Percentiles rank a stretch among this genome's conserved stretches.
Evolutionary conservation across 2,329 filamentous ascomycete species (phyloP).

Genomic region (Cercospora nicotianae): DNA sequence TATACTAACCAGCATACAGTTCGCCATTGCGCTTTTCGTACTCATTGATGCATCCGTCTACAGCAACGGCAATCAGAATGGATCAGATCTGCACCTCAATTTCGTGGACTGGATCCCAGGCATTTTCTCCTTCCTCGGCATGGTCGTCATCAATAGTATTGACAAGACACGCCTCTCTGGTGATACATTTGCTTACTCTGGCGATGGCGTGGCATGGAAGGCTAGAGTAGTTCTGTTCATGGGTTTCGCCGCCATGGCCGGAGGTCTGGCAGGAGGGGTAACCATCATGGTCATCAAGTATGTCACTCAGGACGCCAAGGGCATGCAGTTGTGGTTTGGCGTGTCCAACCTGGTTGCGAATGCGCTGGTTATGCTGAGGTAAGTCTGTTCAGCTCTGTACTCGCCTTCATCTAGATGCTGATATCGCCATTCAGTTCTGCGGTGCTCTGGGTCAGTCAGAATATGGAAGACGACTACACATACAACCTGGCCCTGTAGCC

Average conservation of each 20-base stretch:
- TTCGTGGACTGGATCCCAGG: slow-evolving; percentile 72
- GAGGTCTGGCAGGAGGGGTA: slow-evolving; percentile 66
- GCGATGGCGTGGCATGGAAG: slow-evolving; percentile 67
- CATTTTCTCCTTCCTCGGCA: slow-evolving; percentile 68
- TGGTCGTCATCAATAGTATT: slow-evolving; percentile 72
- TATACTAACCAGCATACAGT: slow-evolving; percentile 46
- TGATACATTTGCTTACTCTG: slow-evolving; percentile 65
- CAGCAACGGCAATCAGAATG: slow-evolving; percentile 63
- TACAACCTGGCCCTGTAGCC: slow-evolving; percentile 64
- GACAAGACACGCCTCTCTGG: slow-evolving; percentile 65
- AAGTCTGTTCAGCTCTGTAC: slow-evolving; percentile 33
- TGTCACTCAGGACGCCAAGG: slow-evolving; percentile 58
- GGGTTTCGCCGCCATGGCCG: slow-evolving; percentile 68
- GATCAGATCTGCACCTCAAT: slow-evolving; percentile 60
- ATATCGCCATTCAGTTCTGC: slow-evolving; percentile 52
- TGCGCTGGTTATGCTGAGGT: slow-evolving; percentile 67
- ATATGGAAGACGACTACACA: slow-evolving; percentile 72
- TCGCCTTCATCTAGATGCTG: slow-evolving; percentile 22
- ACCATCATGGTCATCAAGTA: slow-evolving; percentile 70
- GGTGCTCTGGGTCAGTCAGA: slow-evolving; percentile 69
- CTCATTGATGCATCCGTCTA: slow-evolving; percentile 66
- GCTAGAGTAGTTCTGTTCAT: slow-evolving; percentile 67
- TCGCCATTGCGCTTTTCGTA: slow-evolving; percentile 69
- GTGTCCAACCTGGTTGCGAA: slow-evolving; percentile 67
- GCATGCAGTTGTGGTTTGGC: slow-evolving; percentile 66